A percentile compares a stretch with the other conserved stretches of the same genome.
These are phyloP conservation scores for Kitagawia praeruptora DNA, from an alignment of 129 eudicot genomes.

Conservation along the genomic window DNA sequence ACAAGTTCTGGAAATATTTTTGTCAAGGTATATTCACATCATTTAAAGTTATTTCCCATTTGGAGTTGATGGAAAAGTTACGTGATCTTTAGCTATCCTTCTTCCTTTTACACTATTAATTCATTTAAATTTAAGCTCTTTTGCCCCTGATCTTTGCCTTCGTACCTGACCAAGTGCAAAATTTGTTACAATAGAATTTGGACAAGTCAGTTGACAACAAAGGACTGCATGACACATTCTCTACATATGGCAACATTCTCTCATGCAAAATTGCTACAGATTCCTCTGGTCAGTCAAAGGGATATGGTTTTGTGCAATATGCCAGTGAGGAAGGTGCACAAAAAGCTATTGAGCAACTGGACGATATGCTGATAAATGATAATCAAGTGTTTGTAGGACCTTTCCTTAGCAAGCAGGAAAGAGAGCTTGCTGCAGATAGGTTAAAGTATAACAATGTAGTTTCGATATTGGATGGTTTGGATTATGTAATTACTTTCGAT, in stretches of 20 bases:
- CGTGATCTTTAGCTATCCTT: neutral
- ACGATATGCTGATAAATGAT: conserved; percentile 77
- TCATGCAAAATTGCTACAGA: too few relatives aligned
- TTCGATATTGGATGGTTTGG: too few relatives aligned
- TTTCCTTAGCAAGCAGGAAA: conserved; percentile 74
- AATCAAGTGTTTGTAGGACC: conserved; percentile 90
- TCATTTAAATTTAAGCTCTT: neutral
- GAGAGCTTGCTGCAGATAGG: conserved; percentile 63
- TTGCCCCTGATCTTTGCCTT: neutral
- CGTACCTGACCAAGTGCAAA: neutral
- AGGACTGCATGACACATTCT: conserved; percentile 82
- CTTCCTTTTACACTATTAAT: neutral
- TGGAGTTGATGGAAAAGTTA: neutral
- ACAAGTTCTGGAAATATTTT: conserved; percentile 73
- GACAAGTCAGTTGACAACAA: conserved; percentile 87
- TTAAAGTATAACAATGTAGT: conserved; percentile 67
- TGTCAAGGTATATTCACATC: conserved; percentile 47
- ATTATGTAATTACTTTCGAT: too few relatives aligned
- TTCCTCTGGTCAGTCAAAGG: too few relatives aligned
- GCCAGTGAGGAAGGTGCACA: conserved; percentile 75
- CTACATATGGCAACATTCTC: too few relatives aligned
- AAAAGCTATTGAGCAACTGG: conserved; percentile 80
- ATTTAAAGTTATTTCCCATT: neutral
- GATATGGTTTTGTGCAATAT: too few relatives aligned
- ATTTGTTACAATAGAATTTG: conserved; percentile 50